Percentiles rank a stretch among this genome's conserved stretches.
Evolutionary conservation across 2,329 filamentous ascomycete species (phyloP).

Genomic region (Fusarium incarnatum): DNA sequence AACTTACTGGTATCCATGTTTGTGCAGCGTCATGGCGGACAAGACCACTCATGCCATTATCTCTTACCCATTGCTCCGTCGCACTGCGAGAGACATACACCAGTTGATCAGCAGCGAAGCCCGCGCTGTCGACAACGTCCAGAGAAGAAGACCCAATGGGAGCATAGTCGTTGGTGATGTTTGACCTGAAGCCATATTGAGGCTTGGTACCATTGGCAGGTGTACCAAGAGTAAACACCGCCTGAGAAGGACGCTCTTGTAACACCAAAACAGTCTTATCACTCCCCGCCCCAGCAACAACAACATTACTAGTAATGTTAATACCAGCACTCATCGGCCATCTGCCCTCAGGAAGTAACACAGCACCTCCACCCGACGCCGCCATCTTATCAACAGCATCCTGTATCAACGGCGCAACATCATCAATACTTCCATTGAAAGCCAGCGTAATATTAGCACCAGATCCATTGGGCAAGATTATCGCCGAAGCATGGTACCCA

Average conservation of each 20-base stretch:
- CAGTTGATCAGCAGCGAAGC: conserved; percentile 16
- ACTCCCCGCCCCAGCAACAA: not conserved
- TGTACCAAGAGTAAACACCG: conserved; percentile 33
- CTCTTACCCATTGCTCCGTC: conserved; percentile 28
- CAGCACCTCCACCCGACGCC: conserved; percentile 22
- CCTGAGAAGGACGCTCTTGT: not conserved
- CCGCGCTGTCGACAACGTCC: not conserved
- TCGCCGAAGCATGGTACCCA: conserved; percentile 36
- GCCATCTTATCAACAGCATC: conserved; percentile 28
- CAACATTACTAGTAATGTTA: conserved; percentile 4
- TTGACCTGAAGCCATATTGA: not conserved
- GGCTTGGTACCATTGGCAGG: not conserved
- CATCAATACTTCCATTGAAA: not conserved
- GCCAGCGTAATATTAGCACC: not conserved
- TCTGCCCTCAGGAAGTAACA: conserved; percentile 14
- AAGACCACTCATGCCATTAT: conserved; percentile 33
- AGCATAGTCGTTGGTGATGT: conserved; percentile 36
- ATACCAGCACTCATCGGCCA: conserved; percentile 29
- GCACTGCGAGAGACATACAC: conserved; percentile 28
- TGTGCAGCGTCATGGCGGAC: conserved; percentile 20
- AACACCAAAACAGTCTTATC: conserved; percentile 12
- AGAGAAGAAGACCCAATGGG: conserved; percentile 26
- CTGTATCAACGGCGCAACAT: conserved; percentile 28
- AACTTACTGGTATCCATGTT: conserved; percentile 36
- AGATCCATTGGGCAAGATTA: conserved; percentile 7